Evolutionary conservation across 2,329 filamentous ascomycete genomes (phyloP), one percentile per base, ranked within the genome.

Genomic region (Xylariaceae sp.): DNA sequence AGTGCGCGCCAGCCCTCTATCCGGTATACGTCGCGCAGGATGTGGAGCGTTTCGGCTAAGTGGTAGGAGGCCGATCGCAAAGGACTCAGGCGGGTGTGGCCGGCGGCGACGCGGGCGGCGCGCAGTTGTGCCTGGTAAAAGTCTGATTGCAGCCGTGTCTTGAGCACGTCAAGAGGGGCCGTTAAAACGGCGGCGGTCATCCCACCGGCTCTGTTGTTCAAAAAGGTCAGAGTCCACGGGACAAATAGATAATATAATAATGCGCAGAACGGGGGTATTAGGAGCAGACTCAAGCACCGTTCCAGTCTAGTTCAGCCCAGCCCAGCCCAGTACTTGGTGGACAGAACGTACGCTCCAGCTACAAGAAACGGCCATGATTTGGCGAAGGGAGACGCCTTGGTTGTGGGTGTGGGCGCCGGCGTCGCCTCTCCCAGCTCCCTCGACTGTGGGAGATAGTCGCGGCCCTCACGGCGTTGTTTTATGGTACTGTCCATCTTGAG

Each of bases 161-260:
- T 95, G 49, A 97, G 80, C 34, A 96, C 91, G 68, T 96, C 92
- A 56, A 97, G 86, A 27, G 92, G 92, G 6, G 90, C 91, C 1
- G 92, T 96, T n/a, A 96, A 74, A n/a, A 88, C 86, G 29, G 92
- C 89, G 8, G 92, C 87, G 19, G 89, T 91, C 86, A 96, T 95
- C 63, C 91, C 91, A 64, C 91, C 91, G 50, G 89, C 74, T 42
- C 91, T 95, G 62, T 35, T 60, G 58, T 27, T 45, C 7, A n/a
- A 45, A 37, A 42, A 63, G 58, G 37, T 39, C 45, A 47, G 41
- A 49, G 57, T 55, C 50, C 55, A 60, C 56, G 42, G 51, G 42
- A 59, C 44, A 34, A 47, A 42, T 8, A 47, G 35, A 49, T 30
- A 19, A 40, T 40, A n/a, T 19, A 26, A 37, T 37, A 37, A 37